Conservation (phyloP, 1,284 basidiomycete species). For the Phellopilus nigrolimitatus region DNA sequence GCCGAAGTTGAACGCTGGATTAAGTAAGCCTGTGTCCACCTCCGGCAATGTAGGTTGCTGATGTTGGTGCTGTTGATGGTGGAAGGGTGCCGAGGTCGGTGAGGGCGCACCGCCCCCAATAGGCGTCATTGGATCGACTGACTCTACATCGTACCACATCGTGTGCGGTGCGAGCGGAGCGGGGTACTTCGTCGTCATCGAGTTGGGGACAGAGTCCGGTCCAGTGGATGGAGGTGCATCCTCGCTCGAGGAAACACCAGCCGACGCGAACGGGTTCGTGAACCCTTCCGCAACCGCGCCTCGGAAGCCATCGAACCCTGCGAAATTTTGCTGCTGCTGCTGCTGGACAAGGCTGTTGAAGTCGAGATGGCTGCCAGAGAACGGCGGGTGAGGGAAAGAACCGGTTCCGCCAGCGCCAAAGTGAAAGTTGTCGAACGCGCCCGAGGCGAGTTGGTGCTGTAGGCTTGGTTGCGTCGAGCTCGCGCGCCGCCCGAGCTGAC, state of each 20-base stretch:
- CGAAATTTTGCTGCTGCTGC: not conserved
- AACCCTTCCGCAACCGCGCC: slow-evolving; percentile 16
- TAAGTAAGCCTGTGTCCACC: slow-evolving; percentile 46
- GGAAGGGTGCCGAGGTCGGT: not conserved
- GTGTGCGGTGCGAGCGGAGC: slow-evolving; percentile 8
- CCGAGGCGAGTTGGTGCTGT: slow-evolving; percentile 13
- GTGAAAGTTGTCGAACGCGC: slow-evolving; percentile 9
- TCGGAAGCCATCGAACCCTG: slow-evolving; percentile 4
- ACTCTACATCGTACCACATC: slow-evolving; percentile 14
- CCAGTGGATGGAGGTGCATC: not conserved
- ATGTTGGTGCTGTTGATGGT: not conserved
- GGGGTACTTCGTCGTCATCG: not conserved
- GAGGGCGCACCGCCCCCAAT: not conserved
- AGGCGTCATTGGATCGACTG: slow-evolving; percentile 15
- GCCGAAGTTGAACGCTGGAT: slow-evolving; percentile 37
- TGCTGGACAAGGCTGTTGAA: not conserved
- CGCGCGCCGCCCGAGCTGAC: slow-evolving; percentile 19
- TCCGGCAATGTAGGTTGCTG: slow-evolving; percentile 43
- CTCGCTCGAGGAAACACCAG: not conserved
- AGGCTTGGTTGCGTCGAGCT: slow-evolving; percentile 18
- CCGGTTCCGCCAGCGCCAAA: not conserved
- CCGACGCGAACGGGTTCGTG: slow-evolving; percentile 15
- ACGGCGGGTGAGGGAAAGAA: not conserved
- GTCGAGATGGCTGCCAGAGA: not conserved
- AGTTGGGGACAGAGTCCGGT: not conserved